phyloP scores from a whole-genome alignment of 179 eudicot species.

The Carnegiea gigantea region DNA sequence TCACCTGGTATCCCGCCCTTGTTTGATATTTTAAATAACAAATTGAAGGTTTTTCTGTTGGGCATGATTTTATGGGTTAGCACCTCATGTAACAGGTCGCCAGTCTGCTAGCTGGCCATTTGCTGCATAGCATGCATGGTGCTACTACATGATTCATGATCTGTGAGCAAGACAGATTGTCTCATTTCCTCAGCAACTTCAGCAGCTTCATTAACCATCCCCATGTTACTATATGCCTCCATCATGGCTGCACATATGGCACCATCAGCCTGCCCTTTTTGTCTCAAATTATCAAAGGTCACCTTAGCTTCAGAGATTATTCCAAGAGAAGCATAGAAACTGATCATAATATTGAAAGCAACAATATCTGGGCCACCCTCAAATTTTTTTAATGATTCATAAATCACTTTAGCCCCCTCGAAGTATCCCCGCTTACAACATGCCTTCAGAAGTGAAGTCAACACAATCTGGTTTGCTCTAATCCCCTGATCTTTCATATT shows the following conservation, averaged over 20 bases:
- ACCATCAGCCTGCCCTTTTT: conserved; percentile 57
- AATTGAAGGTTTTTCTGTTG: conserved; percentile 52
- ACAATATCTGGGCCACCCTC: conserved; percentile 75
- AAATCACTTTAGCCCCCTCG: conserved; percentile 64
- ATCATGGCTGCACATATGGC: conserved; percentile 77
- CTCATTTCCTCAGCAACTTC: conserved; percentile 76
- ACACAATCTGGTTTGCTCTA: conserved; percentile 56
- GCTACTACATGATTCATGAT: conserved; percentile 50
- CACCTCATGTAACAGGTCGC: conserved; percentile 64
- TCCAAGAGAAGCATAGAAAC: conserved; percentile 69
- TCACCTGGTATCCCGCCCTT: conserved; percentile 62
- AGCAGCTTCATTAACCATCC: conserved; percentile 76
- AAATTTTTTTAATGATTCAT: conserved; percentile 52
- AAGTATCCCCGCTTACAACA: conserved; percentile 57
- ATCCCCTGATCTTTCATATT: conserved; percentile 60
- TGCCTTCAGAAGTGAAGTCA: conserved; percentile 79
- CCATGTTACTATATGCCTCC: conserved; percentile 71
- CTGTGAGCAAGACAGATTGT: conserved; percentile 53
- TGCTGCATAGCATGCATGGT: conserved; percentile 71
- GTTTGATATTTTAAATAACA: conserved; percentile 62
- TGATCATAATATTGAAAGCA: conserved; percentile 82
- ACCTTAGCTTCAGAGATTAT: conserved; percentile 68
- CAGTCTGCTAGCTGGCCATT: conserved; percentile 59
- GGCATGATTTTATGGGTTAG: conserved; percentile 45
- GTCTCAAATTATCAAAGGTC: conserved; percentile 50